Conservation (phyloP, 495 filamentous ascomycete genomes). For the Xylona heveae region DNA sequence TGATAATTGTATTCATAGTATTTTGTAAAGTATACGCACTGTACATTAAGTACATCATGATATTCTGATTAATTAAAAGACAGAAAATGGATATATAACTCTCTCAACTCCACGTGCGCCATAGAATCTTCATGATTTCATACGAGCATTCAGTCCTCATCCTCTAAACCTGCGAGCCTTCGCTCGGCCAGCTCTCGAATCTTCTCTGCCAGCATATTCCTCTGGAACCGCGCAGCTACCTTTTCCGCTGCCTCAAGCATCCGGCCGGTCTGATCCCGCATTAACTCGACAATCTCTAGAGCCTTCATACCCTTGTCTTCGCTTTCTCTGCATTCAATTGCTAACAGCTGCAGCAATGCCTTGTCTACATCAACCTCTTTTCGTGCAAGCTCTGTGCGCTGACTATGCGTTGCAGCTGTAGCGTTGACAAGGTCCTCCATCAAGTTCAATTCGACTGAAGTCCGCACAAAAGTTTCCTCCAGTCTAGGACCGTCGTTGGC, state of each 20-base stretch:
- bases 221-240: conserved; percentile 58
- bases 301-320: conserved; percentile 90
- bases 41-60: too few species aligned
- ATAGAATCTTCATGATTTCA: too few species aligned
- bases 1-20: too few species aligned
- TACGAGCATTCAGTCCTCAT: too few species aligned
- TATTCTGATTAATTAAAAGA: too few species aligned
- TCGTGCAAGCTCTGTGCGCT: conserved; percentile 44
- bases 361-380: conserved; percentile 72
- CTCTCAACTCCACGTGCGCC: too few species aligned
- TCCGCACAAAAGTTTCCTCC: conserved; percentile 64
- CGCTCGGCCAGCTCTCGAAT: conserved; percentile 58
- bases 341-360: conserved; percentile 70
- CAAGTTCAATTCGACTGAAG: conserved; percentile 44
- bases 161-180: conserved; percentile 32
- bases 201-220: conserved; percentile 62
- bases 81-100: too few species aligned
- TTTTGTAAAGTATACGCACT: too few species aligned
- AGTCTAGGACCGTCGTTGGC: conserved; percentile 23
- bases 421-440: conserved; percentile 45
- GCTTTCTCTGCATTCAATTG: conserved; percentile 71
- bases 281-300: conserved; percentile 58
- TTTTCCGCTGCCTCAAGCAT: conserved; percentile 76
- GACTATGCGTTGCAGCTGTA: conserved; percentile 30
- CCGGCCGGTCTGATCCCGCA: conserved; percentile 57